Conservation (phyloP, 345 rosid species). For the Rhizophora mangle region DNA sequence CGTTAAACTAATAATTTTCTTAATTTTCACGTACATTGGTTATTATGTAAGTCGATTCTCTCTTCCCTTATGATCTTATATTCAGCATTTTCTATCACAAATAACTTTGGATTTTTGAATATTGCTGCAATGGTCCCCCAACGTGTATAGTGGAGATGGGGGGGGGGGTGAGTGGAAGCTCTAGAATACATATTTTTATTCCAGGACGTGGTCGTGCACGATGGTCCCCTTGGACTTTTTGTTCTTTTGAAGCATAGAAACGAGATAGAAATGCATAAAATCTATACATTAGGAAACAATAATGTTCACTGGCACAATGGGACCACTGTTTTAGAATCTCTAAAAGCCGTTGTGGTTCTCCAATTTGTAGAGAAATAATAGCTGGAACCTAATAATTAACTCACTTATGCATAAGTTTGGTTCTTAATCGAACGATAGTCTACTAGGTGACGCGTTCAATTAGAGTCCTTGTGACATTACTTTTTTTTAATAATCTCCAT, state of each 20-base stretch:
- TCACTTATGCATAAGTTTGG: conserved; percentile 1
- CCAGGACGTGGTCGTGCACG: conserved; percentile 8
- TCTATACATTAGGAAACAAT: conserved; percentile 4
- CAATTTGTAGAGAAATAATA: not conserved
- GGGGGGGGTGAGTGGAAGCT: conserved; percentile 8
- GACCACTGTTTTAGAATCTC: conserved; percentile 30
- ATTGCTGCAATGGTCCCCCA: conserved; percentile 30
- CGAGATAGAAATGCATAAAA: not conserved
- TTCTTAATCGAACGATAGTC: conserved; percentile 20
- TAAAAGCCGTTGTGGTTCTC: not conserved
- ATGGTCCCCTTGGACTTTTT: conserved; percentile 27
- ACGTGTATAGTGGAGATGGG: not conserved
- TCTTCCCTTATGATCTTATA: not conserved
- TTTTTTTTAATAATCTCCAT: not conserved
- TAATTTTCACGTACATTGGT: not conserved
- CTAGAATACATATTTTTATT: not conserved
- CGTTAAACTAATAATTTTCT: not conserved
- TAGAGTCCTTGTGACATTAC: not conserved
- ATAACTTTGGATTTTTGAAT: not conserved
- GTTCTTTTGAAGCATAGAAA: not conserved
- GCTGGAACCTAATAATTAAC: conserved; percentile 12
- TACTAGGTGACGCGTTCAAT: conserved; percentile 15
- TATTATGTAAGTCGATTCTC: not conserved
- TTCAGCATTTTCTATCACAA: not conserved
- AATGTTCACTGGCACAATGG: not conserved